phyloP scores from a whole-genome alignment of 805 yeast species.

The Cyberlindnera meyerae region DNA sequence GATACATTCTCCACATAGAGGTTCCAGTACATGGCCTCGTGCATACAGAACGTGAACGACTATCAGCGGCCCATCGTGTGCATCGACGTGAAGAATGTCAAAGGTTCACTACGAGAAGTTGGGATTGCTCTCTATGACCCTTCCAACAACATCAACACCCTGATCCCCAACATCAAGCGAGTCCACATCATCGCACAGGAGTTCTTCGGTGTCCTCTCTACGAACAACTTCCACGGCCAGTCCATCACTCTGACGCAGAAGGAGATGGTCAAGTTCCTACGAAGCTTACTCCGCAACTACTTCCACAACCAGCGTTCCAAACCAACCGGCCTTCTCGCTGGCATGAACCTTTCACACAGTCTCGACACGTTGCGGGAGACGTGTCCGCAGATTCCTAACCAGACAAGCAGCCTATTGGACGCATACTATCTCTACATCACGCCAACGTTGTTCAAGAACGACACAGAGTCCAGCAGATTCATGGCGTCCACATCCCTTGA shows the following conservation, averaged over 20 bases:
- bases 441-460: slow-evolving; percentile 10
- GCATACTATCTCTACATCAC: slow-evolving; percentile 13
- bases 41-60: slow-evolving; percentile 11
- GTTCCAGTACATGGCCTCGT: slow-evolving; percentile 11
- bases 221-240: slow-evolving; percentile 19
- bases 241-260: slow-evolving; percentile 10
- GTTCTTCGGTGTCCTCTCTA: slow-evolving; percentile 18
- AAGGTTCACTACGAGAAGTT: slow-evolving; percentile 14
- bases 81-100: slow-evolving; percentile 9
- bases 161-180: slow-evolving; percentile 12
- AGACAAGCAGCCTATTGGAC: slow-evolving; percentile 7
- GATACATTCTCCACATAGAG: slow-evolving; percentile 15
- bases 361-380: slow-evolving; percentile 3
- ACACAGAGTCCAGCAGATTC: slow-evolving; percentile 1
- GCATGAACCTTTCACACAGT: slow-evolving; percentile 6
- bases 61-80: slow-evolving; percentile 7
- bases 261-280: slow-evolving; percentile 11
- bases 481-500: slow-evolving; percentile 10
- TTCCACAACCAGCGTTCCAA: too few relatives aligned
- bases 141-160: slow-evolving; percentile 12
- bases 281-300: slow-evolving; percentile 2
- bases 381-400: slow-evolving; percentile 2
- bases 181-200: slow-evolving; percentile 19
- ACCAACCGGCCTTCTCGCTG: slow-evolving; percentile 5
- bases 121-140: slow-evolving; percentile 19